Evolutionary conservation across 305 asterid species (phyloP), one percentile per base, ranked within the genome.

Genomic region (Fraxinus nigra): DNA sequence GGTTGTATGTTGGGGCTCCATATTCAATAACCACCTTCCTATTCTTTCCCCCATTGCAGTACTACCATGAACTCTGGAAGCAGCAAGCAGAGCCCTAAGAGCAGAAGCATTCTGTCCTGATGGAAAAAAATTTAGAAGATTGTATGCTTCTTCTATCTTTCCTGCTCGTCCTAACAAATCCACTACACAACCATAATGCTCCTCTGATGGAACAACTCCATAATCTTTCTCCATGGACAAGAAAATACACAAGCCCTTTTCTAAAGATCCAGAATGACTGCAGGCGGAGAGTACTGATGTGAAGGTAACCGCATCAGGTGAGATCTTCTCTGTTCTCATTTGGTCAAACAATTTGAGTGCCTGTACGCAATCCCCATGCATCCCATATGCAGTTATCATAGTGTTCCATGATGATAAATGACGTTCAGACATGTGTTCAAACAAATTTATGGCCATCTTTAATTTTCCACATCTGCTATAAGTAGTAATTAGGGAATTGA

Each of bases 101-200:
- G 85, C 84, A 38, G 92, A 85, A 79, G 80, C 81, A 10, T 76
- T 87, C 70, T 81, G 79, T 4, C 74, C 72, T 28, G 82, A 79
- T 20, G 93, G 90, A 63, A 76, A 67, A 26, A 14, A 18, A 24
- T 78, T 75, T 48, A 92, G 56, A 34, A 90, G 48, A 26, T 76
- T 32, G 72, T 86, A 80, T 10, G 93, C 95, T 78, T 90, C 92
- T 83, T 86, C 90, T 0, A 90, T 72, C 85, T 83, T 78, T 24
- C 93, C 95, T 48, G 89, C 92, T 77, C 93, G 87, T 35, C 93
- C 87, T 30, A 92, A 79, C 86, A 90, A 43, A 74, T 92, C 95
- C 84, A 92, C 92, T 48, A 92, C 46, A 59, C 95, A 92, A 13
- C 93, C 84, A 28, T 85, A 92, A 80, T 92, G 95, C 83, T 92